A percentile compares a stretch with the other conserved stretches of the same genome.
Evolutionary conservation across 352 stramenopile genomes (phyloP).

Genomic region (Pythium folliculosum): DNA sequence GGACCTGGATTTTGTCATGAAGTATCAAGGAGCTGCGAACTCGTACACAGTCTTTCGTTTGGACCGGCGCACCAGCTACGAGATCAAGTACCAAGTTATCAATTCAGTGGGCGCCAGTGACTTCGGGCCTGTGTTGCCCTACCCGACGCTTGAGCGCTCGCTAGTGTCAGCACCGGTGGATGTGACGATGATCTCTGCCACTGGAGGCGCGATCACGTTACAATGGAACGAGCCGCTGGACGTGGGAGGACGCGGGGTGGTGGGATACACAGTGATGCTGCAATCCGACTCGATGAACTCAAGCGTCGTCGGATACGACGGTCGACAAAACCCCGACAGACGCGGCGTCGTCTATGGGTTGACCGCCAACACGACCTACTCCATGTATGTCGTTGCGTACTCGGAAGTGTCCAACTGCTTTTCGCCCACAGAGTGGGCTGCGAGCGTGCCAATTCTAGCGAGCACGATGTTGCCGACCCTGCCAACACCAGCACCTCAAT

Average conservation of each 20-base stretch:
- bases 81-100: constrained; percentile 51
- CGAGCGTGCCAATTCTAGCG: constrained; percentile 3
- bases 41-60: constrained; percentile 41
- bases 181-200: constrained; percentile 30
- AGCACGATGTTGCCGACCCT: constrained; percentile 23
- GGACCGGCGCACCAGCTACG: constrained; percentile 35
- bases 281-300: constrained; percentile 3
- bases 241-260: constrained; percentile 45
- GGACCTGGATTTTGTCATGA: constrained; percentile 26
- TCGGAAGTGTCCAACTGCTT: constrained; percentile 31
- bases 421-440: constrained; percentile 18
- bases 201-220: constrained; percentile 45
- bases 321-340: constrained; percentile 20
- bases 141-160: constrained; percentile 45
- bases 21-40: constrained; percentile 31
- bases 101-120: constrained; percentile 51
- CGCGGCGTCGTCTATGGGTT: constrained; percentile 27
- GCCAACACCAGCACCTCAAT: constrained; percentile 15
- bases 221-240: constrained; percentile 59
- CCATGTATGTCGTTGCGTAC: constrained; percentile 22
- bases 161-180: constrained; percentile 41
- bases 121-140: constrained; percentile 25
- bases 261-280: constrained; percentile 49
- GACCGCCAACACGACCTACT: constrained; percentile 29
- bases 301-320: constrained; percentile 47